phyloP scores from a whole-genome alignment of 1,284 basidiomycete species.

The Singerocomus rubriflavus region DNA sequence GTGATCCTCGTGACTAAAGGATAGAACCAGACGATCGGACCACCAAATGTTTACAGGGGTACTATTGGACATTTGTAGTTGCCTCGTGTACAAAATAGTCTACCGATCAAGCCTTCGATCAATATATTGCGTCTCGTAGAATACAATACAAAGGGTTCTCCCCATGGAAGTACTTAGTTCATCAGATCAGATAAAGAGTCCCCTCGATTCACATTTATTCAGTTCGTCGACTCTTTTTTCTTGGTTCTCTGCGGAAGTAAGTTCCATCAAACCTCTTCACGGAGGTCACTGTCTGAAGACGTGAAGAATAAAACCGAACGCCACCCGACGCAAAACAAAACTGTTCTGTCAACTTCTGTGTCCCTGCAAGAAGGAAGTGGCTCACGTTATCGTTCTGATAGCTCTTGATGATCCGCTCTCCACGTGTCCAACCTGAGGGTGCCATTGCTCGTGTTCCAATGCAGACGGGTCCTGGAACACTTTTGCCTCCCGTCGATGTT shows the following conservation, averaged over 20 bases:
- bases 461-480: background rate
- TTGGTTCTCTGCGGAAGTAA: background rate
- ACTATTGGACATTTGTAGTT: too few species aligned
- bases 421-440: background rate
- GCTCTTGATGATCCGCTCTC: background rate
- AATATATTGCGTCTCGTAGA: background rate
- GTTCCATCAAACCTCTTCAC: background rate
- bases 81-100: too few species aligned
- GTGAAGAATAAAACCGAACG: background rate
- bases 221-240: too few species aligned
- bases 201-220: too few species aligned
- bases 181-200: background rate
- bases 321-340: background rate
- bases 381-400: background rate
- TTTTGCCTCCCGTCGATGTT: constrained; percentile 1
- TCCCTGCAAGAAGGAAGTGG: background rate
- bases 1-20: too few species aligned
- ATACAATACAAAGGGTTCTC: background rate
- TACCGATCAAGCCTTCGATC: too few species aligned
- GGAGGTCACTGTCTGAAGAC: background rate
- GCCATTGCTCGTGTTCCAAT: background rate
- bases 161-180: background rate
- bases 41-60: too few species aligned
- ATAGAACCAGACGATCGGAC: too few species aligned
- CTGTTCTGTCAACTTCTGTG: background rate